Evolutionary conservation across 169 alveolate genomes (phyloP), one percentile per base, ranked within the genome.

Genomic region (Cryptosporidium sp.): DNA sequence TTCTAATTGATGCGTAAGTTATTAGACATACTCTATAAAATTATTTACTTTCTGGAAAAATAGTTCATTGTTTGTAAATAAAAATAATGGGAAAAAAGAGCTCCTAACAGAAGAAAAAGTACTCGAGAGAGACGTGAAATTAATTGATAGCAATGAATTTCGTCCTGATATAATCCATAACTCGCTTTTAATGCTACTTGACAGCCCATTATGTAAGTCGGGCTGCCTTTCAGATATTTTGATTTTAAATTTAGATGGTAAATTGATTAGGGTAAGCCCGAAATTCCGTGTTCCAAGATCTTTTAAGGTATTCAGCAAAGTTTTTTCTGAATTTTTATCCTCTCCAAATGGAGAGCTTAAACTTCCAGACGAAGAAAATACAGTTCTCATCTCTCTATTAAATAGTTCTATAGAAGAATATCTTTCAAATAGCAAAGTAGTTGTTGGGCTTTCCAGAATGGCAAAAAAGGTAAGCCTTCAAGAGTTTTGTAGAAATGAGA

Each of bases 271-370:
- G 26, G 45, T 80, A 10, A 51, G 44, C 26, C 89, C 89, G 0
- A 80, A 48, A 21, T 80, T 80, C 35, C 89, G 89, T 80, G 89
- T 80, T 26, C 89, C 89, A 42, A 80, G 89, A 21, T 80, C 89
- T 35, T 80, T 80, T 45, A 80, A 80, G 45, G 33, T 80, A 39
- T 80, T 80, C 42, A 65, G 68, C 33, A 80, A 80, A 26, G 80
- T 80, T 14, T 80, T 80, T 62, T 60, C 75, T n/a, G 75, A 80
- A 35, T 80, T 80, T 21, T 37, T 80, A 23, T 26, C 80, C 0
- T 80, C 89, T 31, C 67, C 61, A 26, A 61, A 37, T n/a, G 89
- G 89, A 5, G 89, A 62, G 39, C 31, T 80, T 31, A 80, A 16
- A 26, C 75, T 80, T 23, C 89, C 89, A 26, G 84, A 70, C 9